A percentile compares a stretch with the other conserved stretches of the same genome.
These are phyloP conservation scores for Exutisphaerella laricina DNA, from an alignment of 2,329 filamentous ascomycete species.

Conservation along the genomic window DNA sequence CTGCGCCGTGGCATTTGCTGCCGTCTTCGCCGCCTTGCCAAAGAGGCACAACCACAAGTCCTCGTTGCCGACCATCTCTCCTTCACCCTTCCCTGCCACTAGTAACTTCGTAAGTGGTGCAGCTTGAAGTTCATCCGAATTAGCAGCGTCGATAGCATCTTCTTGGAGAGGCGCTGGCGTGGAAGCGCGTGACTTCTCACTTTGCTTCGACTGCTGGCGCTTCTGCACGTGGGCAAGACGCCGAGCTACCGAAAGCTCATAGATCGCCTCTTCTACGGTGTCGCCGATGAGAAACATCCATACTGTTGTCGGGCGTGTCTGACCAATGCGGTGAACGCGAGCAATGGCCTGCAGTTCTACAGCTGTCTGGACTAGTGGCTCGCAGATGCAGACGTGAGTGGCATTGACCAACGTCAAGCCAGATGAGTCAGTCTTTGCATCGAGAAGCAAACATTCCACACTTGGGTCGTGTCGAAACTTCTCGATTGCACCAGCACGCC, in stretches of 20 bases:
- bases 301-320: slow-evolving; percentile 79
- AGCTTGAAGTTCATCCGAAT: slow-evolving; percentile 75
- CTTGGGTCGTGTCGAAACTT: slow-evolving; percentile 69
- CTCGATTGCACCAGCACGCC: slow-evolving; percentile 61
- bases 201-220: slow-evolving; percentile 19
- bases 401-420: slow-evolving; percentile 90
- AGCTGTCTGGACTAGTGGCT: slow-evolving; percentile 87
- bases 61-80: slow-evolving; percentile 70
- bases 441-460: slow-evolving; percentile 78
- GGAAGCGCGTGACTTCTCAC: slow-evolving; percentile 27
- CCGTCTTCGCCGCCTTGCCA: slow-evolving; percentile 43
- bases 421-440: slow-evolving; percentile 80
- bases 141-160: slow-evolving; percentile 68
- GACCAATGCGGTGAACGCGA: slow-evolving; percentile 89
- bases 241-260: slow-evolving; percentile 74
- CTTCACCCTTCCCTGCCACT: slow-evolving; percentile 62
- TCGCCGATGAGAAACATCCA: slow-evolving; percentile 92
- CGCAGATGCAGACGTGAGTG: slow-evolving; percentile 89
- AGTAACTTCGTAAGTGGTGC: slow-evolving; percentile 66
- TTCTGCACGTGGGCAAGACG: slow-evolving; percentile 68
- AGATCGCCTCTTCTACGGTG: slow-evolving; percentile 88
- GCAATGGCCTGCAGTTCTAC: slow-evolving; percentile 94
- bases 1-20: slow-evolving; percentile 26
- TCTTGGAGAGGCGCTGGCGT: slow-evolving; percentile 40
- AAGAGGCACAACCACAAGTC: slow-evolving; percentile 91